Evolutionary conservation across 768 basidiomycete genomes (phyloP).

Genomic region (Phlebiopsis flavidoalba): DNA sequence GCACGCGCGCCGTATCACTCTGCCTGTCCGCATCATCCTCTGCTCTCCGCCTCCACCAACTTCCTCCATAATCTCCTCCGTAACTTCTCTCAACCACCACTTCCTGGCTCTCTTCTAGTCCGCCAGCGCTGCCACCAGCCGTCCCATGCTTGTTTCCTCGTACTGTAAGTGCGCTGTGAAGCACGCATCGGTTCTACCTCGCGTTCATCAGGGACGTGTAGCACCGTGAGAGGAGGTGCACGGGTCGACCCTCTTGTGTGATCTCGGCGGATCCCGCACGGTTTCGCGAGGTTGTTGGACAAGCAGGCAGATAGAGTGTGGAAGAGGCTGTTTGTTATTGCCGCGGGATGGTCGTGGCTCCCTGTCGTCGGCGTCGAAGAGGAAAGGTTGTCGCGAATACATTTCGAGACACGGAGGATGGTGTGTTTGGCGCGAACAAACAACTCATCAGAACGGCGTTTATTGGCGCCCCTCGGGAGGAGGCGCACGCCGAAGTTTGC

Average conservation of each 20-base stretch:
- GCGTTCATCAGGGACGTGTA: conserved; percentile 1
- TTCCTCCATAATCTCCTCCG: conserved; percentile 10
- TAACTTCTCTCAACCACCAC: not conserved
- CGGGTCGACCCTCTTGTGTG: conserved; percentile 22
- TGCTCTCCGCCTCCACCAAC: conserved; percentile 30
- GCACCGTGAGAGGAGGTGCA: conserved; percentile 15
- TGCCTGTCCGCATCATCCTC: conserved; percentile 55
- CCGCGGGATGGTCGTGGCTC: conserved; percentile 1
- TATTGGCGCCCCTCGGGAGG: not conserved
- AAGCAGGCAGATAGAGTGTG: not conserved
- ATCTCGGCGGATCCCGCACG: conserved; percentile 64
- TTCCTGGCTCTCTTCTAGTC: no score
- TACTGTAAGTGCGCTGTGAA: not conserved
- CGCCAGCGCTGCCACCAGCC: no score
- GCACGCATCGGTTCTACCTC: conserved; percentile 2
- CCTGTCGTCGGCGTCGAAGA: conserved; percentile 15
- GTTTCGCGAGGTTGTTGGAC: conserved; percentile 61
- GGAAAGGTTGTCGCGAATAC: conserved; percentile 15
- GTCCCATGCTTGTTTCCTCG: not conserved
- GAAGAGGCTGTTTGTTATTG: not conserved
- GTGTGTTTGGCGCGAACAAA: conserved; percentile 28
- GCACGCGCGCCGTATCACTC: conserved; percentile 48
- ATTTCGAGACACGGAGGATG: conserved; percentile 23
- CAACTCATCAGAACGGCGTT: conserved; percentile 4
- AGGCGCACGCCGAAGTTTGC: not conserved